Evolutionary conservation across 164 flowering plant genomes (phyloP), one percentile per base, ranked within the genome.

Genomic region (Magnolia officinalis): DNA sequence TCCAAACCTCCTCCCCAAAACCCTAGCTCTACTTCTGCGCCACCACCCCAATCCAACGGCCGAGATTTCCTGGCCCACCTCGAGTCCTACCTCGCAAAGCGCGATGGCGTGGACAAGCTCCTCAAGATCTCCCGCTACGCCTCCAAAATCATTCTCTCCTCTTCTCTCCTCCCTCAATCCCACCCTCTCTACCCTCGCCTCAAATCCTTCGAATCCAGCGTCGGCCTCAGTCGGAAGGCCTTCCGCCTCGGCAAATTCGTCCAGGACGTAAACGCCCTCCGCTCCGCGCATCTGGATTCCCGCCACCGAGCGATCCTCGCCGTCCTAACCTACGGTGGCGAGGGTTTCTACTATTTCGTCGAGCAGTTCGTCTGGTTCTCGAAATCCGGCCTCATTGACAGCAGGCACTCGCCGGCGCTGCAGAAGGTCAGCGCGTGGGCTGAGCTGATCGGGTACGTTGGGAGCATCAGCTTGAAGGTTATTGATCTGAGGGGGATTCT

Each of bases 21-120:
- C 24, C 16, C 50, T 49, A 58, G 4, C 20, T 1, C 29, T 8
- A 9, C 21, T 19, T 29, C 19, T 13, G n/a, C 50, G 4, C 14
- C 75, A 8, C 11, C 51, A 13, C 11, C 6, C 6, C 26, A 18
- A 45, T 16, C 70, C 6, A 75, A 77, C 58, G 82, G 82, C 11
- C 74, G 90, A 76, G 96, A 93, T 79, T 88, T 93, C 73, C 23
- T 91, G 45, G 80, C 67, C 78, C 99, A 88, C 72, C 86, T 93
- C 31, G 99, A 96, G 79, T 75, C 81, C 0, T 96, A 90, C 86
- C 87, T 96, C 70, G 90, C 95, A 1, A 92, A 89, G 82, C 81
- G 98, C 74, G 98, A 96, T 68, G 99, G 99, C 70, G 90, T 96
- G 13, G 99, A 96, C 90, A 96, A 96, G 81, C 91, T 92, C 31